These are phyloP conservation scores for Mediolabrus comicus DNA, from an alignment of 108 stramenopile species.

Conservation along the genomic window DNA sequence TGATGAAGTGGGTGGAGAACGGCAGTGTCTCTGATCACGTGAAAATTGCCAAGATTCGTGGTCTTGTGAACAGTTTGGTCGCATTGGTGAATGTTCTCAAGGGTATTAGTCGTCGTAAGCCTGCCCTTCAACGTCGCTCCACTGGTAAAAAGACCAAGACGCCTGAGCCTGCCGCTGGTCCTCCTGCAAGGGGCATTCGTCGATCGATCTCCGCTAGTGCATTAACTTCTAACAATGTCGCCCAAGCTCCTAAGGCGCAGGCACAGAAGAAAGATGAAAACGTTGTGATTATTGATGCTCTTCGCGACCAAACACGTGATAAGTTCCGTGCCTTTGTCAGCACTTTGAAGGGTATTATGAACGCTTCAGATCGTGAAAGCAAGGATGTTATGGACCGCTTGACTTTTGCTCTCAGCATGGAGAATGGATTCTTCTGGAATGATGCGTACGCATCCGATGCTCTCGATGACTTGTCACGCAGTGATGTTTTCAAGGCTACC, in stretches of 20 bases:
- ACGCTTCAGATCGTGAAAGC: slow-evolving; percentile 51
- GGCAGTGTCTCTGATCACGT: slow-evolving; percentile 57
- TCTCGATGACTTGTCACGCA: slow-evolving; percentile 82
- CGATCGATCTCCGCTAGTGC: slow-evolving; percentile 68
- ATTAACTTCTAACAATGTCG: slow-evolving; percentile 42
- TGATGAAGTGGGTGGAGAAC: slow-evolving; percentile 82
- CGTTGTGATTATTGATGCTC: slow-evolving; percentile 79
- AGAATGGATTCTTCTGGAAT: slow-evolving; percentile 97
- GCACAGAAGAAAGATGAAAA: slow-evolving; percentile 21
- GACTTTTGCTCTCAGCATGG: slow-evolving; percentile 85
- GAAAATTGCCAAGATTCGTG: slow-evolving; percentile 63
- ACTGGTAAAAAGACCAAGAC: slow-evolving; percentile 45
- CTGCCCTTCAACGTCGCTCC: slow-evolving; percentile 37
- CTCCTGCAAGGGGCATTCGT: slow-evolving; percentile 47
- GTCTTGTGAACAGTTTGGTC: slow-evolving; percentile 57
- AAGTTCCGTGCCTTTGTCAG: slow-evolving; percentile 78
- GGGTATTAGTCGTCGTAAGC: slow-evolving; percentile 76
- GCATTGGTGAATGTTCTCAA: slow-evolving; percentile 71
- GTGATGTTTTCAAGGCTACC: slow-evolving; percentile 69
- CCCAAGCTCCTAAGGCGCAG: slow-evolving; percentile 15
- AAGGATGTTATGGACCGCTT: slow-evolving; percentile 81
- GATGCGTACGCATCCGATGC: slow-evolving; percentile 91
- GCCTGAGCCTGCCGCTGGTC: slow-evolving; percentile 38
- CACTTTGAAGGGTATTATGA: slow-evolving; percentile 80
- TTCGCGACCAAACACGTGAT: slow-evolving; percentile 89